These are phyloP conservation scores for Strobilomyces dryophilus DNA, from an alignment of 768 basidiomycete genomes.

Conservation along the genomic window DNA sequence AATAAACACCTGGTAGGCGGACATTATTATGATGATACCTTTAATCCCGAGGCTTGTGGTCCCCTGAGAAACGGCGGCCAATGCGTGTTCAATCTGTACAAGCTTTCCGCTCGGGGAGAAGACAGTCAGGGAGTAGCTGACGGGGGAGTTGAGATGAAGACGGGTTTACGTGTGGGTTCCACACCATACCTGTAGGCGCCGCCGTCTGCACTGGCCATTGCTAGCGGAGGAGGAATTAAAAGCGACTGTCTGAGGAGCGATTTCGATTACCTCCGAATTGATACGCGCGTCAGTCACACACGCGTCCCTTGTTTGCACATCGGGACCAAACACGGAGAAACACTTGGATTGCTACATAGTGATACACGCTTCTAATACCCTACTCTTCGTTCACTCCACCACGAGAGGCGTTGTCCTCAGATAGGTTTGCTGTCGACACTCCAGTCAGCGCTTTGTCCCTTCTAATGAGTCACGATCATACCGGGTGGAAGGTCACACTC, in stretches of 20 bases:
- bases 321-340: conserved; percentile 20
- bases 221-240: conserved; percentile 21
- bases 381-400: conserved; percentile 5
- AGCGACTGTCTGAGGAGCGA: conserved; percentile 17
- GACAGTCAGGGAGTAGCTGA: conserved; percentile 96
- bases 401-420: conserved; percentile 71
- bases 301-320: conserved; percentile 25
- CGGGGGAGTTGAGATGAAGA: conserved; percentile 16
- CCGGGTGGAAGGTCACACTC: conserved; percentile 73
- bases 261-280: conserved; percentile 9
- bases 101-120: conserved; percentile 99
- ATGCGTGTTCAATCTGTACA: conserved; percentile 99
- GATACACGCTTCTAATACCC: not conserved
- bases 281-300: conserved; percentile 27
- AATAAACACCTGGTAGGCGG: conserved; percentile 18
- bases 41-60: conserved; percentile 98
- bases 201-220: conserved; percentile 79
- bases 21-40: conserved; percentile 50
- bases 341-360: not conserved
- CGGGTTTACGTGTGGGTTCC: conserved; percentile 15
- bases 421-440: conserved; percentile 58
- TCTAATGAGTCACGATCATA: conserved; percentile 28
- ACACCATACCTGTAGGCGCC: conserved; percentile 76
- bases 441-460: not conserved
- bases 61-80: conserved; percentile 93